Percentiles rank a stretch among this genome's conserved stretches.
These are phyloP conservation scores for Kodamaea lidongshanica DNA, from an alignment of 805 yeast genomes.

Conservation along the genomic window DNA sequence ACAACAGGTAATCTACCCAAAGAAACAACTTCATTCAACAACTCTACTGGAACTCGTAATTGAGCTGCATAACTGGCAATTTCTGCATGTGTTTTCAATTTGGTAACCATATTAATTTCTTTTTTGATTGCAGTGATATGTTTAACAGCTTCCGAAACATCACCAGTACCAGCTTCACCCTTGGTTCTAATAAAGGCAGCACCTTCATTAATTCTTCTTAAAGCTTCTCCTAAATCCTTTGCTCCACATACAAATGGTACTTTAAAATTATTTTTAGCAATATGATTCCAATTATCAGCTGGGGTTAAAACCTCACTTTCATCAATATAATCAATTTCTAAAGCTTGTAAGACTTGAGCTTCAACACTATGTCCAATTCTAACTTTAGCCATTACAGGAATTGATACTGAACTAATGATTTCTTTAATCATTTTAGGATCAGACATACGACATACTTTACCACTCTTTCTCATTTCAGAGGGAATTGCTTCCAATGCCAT, in stretches of 20 bases:
- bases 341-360: slow-evolving; percentile 67
- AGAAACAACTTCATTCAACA: slow-evolving; percentile 44
- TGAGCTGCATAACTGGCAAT: slow-evolving; percentile 48
- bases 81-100: slow-evolving; percentile 37
- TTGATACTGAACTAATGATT: slow-evolving; percentile 64
- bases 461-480: slow-evolving; percentile 76
- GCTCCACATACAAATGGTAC: slow-evolving; percentile 86
- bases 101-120: slow-evolving; percentile 44
- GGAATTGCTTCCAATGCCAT: slow-evolving; percentile 86
- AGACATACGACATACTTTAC: slow-evolving; percentile 81
- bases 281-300: slow-evolving; percentile 66
- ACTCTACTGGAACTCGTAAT: slow-evolving; percentile 53
- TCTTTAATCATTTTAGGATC: slow-evolving; percentile 75
- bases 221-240: slow-evolving; percentile 73
- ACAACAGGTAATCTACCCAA: slow-evolving; percentile 65
- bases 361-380: slow-evolving; percentile 80
- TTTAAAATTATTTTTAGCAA: slow-evolving; percentile 51
- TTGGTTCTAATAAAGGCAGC: slow-evolving; percentile 85
- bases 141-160: slow-evolving; percentile 73
- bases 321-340: slow-evolving; percentile 74
- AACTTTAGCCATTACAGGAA: slow-evolving; percentile 82
- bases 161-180: slow-evolving; percentile 90
- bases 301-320: slow-evolving; percentile 83
- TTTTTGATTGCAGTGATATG: slow-evolving; percentile 59
- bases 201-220: slow-evolving; percentile 73